Evolutionary conservation across 2,329 filamentous ascomycete species (phyloP).

Genomic region (Akanthomyces lecanii): DNA sequence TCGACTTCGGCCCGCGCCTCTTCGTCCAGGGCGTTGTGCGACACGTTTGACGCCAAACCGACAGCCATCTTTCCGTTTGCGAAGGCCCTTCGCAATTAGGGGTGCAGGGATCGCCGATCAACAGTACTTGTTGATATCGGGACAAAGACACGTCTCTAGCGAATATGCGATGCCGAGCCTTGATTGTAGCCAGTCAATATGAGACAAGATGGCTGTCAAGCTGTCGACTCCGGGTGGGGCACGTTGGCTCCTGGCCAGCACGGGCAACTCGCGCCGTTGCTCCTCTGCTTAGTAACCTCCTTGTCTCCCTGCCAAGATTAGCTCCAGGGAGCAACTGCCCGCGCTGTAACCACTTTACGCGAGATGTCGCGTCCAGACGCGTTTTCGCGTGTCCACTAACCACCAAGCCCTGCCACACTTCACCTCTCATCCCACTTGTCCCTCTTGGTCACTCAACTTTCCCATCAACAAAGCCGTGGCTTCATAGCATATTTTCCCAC

Average conservation of each 20-base stretch:
- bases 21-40: conserved; percentile 55
- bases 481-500: conserved; percentile 22
- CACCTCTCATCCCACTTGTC: conserved; percentile 12
- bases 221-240: neutral
- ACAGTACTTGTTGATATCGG: neutral
- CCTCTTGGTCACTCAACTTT: conserved; percentile 7
- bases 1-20: conserved; percentile 67
- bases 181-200: neutral
- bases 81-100: neutral
- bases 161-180: neutral
- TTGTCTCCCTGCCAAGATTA: neutral
- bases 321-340: neutral
- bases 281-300: conserved; percentile 9
- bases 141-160: neutral
- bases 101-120: neutral
- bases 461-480: conserved; percentile 14
- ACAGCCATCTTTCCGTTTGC: conserved; percentile 43
- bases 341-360: conserved; percentile 24
- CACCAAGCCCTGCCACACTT: conserved; percentile 11
- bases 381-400: conserved; percentile 11
- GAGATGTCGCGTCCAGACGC: conserved; percentile 20
- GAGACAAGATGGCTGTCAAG: neutral
- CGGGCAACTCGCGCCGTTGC: neutral
- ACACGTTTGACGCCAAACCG: conserved; percentile 38
- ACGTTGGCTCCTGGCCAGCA: neutral